Base-by-base conservation (phyloP, 1,284 basidiomycete species). In the Cryptococcus sp. region DNA sequence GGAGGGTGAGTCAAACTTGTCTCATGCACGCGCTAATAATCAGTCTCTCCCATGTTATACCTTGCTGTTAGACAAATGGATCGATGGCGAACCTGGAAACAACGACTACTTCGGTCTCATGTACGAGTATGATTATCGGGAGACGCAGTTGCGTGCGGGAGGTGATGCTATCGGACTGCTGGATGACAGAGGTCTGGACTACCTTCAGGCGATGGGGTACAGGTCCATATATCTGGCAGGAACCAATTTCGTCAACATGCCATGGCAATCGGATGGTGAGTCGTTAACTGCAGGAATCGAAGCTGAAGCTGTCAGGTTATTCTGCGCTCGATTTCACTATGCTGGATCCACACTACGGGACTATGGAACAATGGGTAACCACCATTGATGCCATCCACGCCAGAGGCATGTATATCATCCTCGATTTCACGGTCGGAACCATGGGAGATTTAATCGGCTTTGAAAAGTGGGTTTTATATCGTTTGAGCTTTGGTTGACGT, bases 211-310 rank as follows among this genome's bases (percentile, higher is more conserved):
- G 61, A 93, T 93, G 89, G 92, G 92, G 62, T 81, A 91, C 68
- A 82, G 82, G 66, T 83, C 86, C 52, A 86, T 95, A 69, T 94
- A 91, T 79, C 88, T 93, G 71, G 91, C 92, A 27, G 92, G 92
- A 55, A 95, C 92, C 0, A 86, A 88, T 50, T 95, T 92, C 78
- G 63, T 94, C 64, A 94, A 95, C 83, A 93, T 94, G 92, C 81
- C 91, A 19, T 95, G 92, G 92, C 88, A 93, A 76, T 89, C 91
- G 17, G 92, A 95, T 84, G 91, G 90, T 91, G 62, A 73, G 89
- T 83, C 4, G 22, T 13, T 38, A 1, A 16, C 6, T 46, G 22
- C 35, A 11, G 17, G 17, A 16, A 20, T 39, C 15, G 13, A 43
- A 8, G 17, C 39, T 57, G n/a, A 58, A 4, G 23, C 45, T 27